These are phyloP conservation scores for Suillus decipiens DNA, from an alignment of 768 basidiomycete species.

Conservation along the genomic window DNA sequence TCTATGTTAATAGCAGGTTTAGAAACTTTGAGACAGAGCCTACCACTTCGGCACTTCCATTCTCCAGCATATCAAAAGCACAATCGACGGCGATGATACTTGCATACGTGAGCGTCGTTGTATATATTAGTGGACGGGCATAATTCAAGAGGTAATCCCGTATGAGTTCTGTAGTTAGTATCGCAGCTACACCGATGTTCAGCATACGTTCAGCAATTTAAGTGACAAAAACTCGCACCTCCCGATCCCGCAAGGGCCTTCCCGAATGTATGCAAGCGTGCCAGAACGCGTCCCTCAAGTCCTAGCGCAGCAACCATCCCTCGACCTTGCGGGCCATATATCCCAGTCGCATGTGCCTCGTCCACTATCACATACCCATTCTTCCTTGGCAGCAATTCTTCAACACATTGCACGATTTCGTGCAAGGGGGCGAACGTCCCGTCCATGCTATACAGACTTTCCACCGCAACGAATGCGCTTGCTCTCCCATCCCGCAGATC, in stretches of 20 bases:
- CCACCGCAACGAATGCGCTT: slow-evolving; percentile 80
- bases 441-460: slow-evolving; percentile 95
- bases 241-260: slow-evolving; percentile 87
- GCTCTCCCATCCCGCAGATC: slow-evolving; percentile 39
- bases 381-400: slow-evolving; percentile 57
- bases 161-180: slow-evolving; percentile 70
- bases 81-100: slow-evolving; percentile 76
- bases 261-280: slow-evolving; percentile 88
- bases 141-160: slow-evolving; percentile 90
- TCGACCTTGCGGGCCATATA: slow-evolving; percentile 78
- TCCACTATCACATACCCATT: slow-evolving; percentile 83
- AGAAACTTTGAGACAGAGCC: slow-evolving; percentile 1
- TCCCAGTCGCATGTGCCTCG: slow-evolving; percentile 91
- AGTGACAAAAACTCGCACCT: slow-evolving; percentile 51
- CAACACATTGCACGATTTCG: slow-evolving; percentile 63
- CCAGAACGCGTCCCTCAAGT: slow-evolving; percentile 69
- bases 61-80: slow-evolving; percentile 76
- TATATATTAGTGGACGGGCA: slow-evolving; percentile 89
- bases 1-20: slow-evolving; percentile 29
- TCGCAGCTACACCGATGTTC: slow-evolving; percentile 53
- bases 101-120: slow-evolving; percentile 78
- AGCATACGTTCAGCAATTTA: slow-evolving; percentile 1
- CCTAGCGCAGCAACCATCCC: slow-evolving; percentile 75
- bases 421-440: slow-evolving; percentile 82
- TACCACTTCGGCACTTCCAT: slow-evolving; percentile 62